Evolutionary conservation across 257 asterid genomes (phyloP).

Genomic region (Nicotiana otophora): DNA sequence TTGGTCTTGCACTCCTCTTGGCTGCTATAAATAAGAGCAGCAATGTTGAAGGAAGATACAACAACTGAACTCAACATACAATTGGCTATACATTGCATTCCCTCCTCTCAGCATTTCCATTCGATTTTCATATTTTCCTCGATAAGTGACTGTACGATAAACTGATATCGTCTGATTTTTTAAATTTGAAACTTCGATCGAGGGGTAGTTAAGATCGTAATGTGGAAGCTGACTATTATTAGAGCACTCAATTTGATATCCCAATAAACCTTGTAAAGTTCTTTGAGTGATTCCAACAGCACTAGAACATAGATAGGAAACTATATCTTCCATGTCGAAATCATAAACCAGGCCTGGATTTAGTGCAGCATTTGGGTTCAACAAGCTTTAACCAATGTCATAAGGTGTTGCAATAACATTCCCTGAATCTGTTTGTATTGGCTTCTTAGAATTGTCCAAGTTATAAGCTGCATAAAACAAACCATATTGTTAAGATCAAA

Average conservation of each 20-base stretch:
- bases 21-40: too few relatives aligned
- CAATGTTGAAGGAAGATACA: too few relatives aligned
- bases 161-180: neutral
- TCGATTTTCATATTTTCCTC: neutral
- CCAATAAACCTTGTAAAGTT: neutral
- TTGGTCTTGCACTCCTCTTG: too few relatives aligned
- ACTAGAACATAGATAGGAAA: neutral
- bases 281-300: neutral
- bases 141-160: neutral
- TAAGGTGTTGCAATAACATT: conserved; percentile 3
- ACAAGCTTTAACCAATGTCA: neutral
- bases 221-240: neutral
- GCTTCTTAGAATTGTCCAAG: neutral
- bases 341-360: conserved; percentile 17
- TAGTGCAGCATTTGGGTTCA: conserved; percentile 6
- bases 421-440: neutral
- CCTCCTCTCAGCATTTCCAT: too few relatives aligned
- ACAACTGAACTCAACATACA: too few relatives aligned
- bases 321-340: neutral
- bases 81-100: too few relatives aligned
- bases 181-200: neutral
- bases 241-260: neutral
- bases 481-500: too few relatives aligned
- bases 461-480: neutral
- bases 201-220: conserved; percentile 14